Evolutionary conservation across 2,329 filamentous ascomycete species (phyloP), one percentile per base, ranked within the genome.

Genomic region (Trichoderma koningii): DNA sequence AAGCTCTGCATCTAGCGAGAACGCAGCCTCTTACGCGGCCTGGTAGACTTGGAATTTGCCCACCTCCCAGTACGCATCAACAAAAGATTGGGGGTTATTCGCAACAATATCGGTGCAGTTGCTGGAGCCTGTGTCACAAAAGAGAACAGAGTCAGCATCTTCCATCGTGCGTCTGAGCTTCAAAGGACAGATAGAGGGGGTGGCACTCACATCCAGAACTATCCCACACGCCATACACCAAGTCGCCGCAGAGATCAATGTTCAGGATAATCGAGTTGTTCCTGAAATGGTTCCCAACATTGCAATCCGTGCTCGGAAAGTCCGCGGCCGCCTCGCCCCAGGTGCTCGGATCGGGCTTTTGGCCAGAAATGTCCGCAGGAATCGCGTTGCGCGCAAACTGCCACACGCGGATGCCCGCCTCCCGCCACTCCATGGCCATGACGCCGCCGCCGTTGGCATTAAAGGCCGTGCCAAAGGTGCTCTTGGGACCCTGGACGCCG

Each of bases 231-330:
- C 75, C 76, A 52, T 82, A 81, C 3, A 82, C 83, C 68, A 85
- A 78, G 47, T 82, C 74, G 0, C 87, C 88, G 68, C 87, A 90
- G 7, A 90, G 75, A 72, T 87, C 84, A 67, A 89, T 89, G 70
- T 90, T 89, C 48, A 82, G 82, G 68, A 89, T 81, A 69, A 90
- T 89, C 68, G 85, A 87, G 73, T 88, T 83, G 70, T 89, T 90
- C 62, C 75, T 79, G 73, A 90, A 89, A 70, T 89, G 85, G 4
- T 76, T 78, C 6, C 75, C 73, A 56, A 89, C 85, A 66, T 87
- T 77, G 75, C 87, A 90, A 52, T 83, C 74, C 0, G 87, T 89
- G 69, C 77, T 81, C 15, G 88, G 88, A 72, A 89, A 89, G 66
- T 90, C 88, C 1, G 88, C 87, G 7, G 84, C 70, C 0, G 89